phyloP scores from a whole-genome alignment of 2,329 filamentous ascomycete genomes.

The Leptographium radiaticola region DNA sequence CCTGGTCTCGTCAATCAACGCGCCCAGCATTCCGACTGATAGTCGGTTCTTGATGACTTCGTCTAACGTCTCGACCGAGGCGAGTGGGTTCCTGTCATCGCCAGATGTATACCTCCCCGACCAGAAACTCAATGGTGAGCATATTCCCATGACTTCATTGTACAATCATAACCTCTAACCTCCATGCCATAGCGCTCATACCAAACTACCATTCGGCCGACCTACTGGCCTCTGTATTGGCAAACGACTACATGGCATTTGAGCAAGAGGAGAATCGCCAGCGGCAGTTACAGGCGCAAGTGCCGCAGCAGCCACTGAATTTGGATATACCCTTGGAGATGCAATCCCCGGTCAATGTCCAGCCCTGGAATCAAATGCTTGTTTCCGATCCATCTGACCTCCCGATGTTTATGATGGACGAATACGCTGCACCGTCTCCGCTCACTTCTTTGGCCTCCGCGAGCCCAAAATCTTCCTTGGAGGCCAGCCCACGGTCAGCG shows the following conservation, averaged over 20 bases:
- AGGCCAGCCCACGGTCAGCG: constrained; percentile 19
- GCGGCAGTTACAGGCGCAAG: neutral
- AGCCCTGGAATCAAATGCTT: constrained; percentile 29
- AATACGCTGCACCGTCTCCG: constrained; percentile 20
- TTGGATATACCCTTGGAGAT: constrained; percentile 25
- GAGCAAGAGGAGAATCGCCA: neutral
- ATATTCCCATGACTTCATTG: neutral
- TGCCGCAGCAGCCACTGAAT: constrained; percentile 8
- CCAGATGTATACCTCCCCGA: constrained; percentile 4
- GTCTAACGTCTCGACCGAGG: neutral
- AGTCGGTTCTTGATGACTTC: neutral
- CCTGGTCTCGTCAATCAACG: neutral
- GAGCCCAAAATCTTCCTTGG: constrained; percentile 12
- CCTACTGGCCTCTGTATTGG: neutral
- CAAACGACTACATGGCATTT: neutral
- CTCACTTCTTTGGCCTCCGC: constrained; percentile 11
- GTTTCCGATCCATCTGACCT: constrained; percentile 20
- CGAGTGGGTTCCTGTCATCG: neutral
- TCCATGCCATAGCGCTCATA: neutral
- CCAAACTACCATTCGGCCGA: neutral
- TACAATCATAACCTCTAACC: neutral
- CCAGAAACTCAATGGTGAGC: constrained; percentile 8
- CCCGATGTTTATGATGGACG: constrained; percentile 24
- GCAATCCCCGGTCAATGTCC: constrained; percentile 22
- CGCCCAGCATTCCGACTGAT: neutral